Conservation (phyloP, 164 flowering plant species). For the Chimonanthus praecox region DNA sequence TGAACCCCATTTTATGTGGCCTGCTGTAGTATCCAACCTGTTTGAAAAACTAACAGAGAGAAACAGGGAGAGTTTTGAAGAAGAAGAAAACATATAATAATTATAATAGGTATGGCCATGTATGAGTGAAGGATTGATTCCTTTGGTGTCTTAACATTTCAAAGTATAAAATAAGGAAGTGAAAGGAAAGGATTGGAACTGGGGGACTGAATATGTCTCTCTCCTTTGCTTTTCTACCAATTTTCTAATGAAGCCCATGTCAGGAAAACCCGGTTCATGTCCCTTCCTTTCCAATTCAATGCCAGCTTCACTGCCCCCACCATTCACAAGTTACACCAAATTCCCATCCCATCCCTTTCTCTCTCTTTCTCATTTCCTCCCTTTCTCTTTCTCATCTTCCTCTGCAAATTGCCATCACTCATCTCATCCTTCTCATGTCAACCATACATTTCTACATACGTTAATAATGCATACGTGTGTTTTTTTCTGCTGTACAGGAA, state of each 20-base stretch:
- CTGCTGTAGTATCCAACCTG: too few relatives aligned
- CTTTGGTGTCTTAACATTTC: not conserved
- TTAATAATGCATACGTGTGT: not conserved
- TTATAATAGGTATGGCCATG: not conserved
- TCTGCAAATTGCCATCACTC: not conserved
- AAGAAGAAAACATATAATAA: too few relatives aligned
- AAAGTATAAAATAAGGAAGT: not conserved
- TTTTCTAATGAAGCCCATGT: not conserved
- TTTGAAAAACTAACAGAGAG: not conserved
- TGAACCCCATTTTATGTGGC: too few relatives aligned
- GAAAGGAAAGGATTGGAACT: not conserved
- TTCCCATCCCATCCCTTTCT: not conserved
- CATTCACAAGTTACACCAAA: not conserved
- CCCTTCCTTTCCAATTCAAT: conserved; percentile 1
- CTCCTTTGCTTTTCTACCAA: not conserved
- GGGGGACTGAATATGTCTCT: not conserved
- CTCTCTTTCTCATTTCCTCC: not conserved
- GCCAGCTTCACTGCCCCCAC: not conserved
- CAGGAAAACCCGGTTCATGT: conserved; percentile 1
- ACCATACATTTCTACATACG: not conserved
- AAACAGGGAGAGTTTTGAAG: not conserved
- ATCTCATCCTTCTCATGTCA: not conserved
- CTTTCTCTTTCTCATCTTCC: not conserved
- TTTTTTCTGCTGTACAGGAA: not conserved
- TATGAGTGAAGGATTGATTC: not conserved